Percentiles rank a stretch among this genome's conserved stretches.
Evolutionary conservation across 768 basidiomycete genomes (phyloP).

Genomic region (Aureoboletus auriporus): DNA sequence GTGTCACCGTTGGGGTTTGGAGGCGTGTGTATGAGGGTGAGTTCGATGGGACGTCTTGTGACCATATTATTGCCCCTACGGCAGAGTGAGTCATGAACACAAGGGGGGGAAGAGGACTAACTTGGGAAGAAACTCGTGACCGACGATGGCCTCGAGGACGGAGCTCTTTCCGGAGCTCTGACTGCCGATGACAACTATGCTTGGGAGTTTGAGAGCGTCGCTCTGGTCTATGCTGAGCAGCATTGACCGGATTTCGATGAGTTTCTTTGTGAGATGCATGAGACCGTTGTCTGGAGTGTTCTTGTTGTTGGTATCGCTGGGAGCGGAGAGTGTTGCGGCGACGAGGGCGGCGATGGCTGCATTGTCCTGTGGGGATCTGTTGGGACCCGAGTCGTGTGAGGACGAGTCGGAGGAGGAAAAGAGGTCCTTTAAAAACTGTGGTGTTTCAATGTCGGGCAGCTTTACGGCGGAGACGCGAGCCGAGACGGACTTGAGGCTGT

Average conservation of each 20-base stretch:
- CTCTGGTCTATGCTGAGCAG: constrained; percentile 95
- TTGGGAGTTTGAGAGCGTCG: constrained; percentile 90
- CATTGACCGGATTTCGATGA: constrained; percentile 95
- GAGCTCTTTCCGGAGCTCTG: constrained; percentile 99
- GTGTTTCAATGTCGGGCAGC: constrained; percentile 51
- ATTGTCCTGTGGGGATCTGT: constrained; percentile 49
- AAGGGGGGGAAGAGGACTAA: constrained; percentile 38
- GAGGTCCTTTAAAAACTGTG: constrained; percentile 69
- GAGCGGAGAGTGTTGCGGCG: constrained; percentile 75
- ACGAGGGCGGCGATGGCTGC: constrained; percentile 70
- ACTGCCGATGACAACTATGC: constrained; percentile 97
- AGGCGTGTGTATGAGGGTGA: constrained; percentile 93
- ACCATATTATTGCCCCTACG: constrained; percentile 98
- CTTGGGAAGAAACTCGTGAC: constrained; percentile 98
- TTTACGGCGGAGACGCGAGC: constrained; percentile 58
- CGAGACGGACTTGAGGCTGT: constrained; percentile 57
- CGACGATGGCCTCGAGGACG: constrained; percentile 95
- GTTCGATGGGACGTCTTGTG: constrained; percentile 94
- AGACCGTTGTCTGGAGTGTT: constrained; percentile 63
- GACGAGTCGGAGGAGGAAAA: constrained; percentile 33
- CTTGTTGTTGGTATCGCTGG: constrained; percentile 50
- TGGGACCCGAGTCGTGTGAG: constrained; percentile 33
- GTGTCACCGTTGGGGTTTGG: constrained; percentile 44
- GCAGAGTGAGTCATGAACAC: neutral
- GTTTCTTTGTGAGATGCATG: constrained; percentile 89